Base-by-base conservation (phyloP, 1,284 basidiomycete genomes). In the Apiotrichum mycotoxinovorans region DNA sequence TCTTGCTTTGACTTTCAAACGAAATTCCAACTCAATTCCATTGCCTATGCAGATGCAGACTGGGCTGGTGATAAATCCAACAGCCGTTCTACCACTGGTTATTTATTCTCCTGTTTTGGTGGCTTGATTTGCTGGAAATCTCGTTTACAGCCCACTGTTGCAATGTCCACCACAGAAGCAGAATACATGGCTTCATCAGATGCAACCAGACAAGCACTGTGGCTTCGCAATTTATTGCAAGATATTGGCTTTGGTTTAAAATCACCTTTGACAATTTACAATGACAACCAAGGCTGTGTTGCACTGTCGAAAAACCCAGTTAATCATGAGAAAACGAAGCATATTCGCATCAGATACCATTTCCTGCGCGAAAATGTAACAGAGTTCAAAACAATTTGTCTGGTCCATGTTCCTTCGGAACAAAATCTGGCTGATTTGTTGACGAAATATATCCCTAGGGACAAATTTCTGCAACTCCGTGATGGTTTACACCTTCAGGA, bases 81-180 rank as follows among this genome's bases (percentile, higher is more conserved):
- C n/a, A 23, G 62, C 8, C 44, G 61, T 8, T 71, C 69, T 5
- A 71, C 66, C 12, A 69, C 66, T 14, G 68, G 66, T 2, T 68
- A 69, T 40, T 4, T 67, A 14, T 65, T 65, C 57, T 54, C 63
- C 8, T 26, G 56, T 10, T 60, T 51, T 47, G 65, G 64, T 12
- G 62, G 60, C 14, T 20, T 53, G 0, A 54, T 65, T 11, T 59
- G 55, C 4, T 70, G 68, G 68, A 63, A 61, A 34, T 53, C 51
- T 4, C 45, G 56, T 30, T 45, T 61, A 8, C 68, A 70, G 45
- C 57, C 61, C 1, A 68, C 63, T 22, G 52, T 64, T 14, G 64
- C 67, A 3, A 53, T 64, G 3, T 66, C 60, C 1, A 66, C 60
- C 3, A 56, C 56, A 15, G 35, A 67, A 41, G 62, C 64, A 1